These are phyloP conservation scores for Trichosporon asahii DNA, from an alignment of 1,284 basidiomycete species.

Conservation along the genomic window DNA sequence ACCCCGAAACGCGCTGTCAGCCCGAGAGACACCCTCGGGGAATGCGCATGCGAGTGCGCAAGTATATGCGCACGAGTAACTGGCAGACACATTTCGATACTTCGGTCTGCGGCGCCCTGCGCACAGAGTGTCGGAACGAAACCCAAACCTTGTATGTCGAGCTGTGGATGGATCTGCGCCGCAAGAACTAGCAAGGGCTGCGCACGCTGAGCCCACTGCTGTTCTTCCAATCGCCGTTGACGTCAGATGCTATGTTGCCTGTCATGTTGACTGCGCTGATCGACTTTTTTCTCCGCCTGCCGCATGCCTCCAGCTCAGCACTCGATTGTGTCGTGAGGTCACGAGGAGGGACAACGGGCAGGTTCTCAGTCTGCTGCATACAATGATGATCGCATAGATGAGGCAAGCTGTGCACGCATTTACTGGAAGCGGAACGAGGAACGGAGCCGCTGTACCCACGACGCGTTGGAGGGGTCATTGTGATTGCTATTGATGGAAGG, in stretches of 20 bases:
- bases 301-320: too few relatives aligned
- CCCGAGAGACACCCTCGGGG: too few relatives aligned
- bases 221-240: not conserved
- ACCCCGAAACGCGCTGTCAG: too few relatives aligned
- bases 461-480: too few relatives aligned
- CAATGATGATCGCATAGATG: not conserved
- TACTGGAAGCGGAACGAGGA: not conserved
- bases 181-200: not conserved
- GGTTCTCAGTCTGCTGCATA: not conserved
- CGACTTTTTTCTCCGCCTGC: not conserved
- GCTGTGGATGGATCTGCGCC: not conserved
- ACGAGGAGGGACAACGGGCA: not conserved
- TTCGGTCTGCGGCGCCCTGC: not conserved
- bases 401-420: not conserved
- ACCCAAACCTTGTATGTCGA: not conserved
- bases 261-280: not conserved
- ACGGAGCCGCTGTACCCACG: not conserved
- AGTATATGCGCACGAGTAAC: too few relatives aligned
- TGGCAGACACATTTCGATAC: too few relatives aligned
- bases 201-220: not conserved
- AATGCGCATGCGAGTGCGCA: too few relatives aligned
- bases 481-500: not conserved
- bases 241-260: too few relatives aligned
- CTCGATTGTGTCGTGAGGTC: too few relatives aligned
- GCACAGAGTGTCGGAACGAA: not conserved